Evolutionary conservation across 2,329 filamentous ascomycete genomes (phyloP).

Genomic region (Blastomyces percursus): DNA sequence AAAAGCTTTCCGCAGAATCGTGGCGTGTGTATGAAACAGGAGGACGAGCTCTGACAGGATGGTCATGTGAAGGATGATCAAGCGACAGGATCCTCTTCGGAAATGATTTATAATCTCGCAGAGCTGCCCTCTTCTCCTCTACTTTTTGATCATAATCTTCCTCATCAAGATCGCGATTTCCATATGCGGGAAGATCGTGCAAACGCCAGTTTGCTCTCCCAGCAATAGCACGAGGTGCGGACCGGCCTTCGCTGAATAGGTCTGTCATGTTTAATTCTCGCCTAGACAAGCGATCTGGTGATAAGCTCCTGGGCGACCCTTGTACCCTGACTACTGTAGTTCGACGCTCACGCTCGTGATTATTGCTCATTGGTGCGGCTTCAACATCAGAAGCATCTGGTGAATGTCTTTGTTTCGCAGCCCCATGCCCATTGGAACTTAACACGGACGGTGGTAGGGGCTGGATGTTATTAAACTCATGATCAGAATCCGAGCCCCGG

Average conservation of each 20-base stretch:
- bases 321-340: conserved; percentile 19
- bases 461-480: conserved; percentile 29
- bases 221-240: conserved; percentile 32
- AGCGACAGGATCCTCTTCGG: conserved; percentile 42
- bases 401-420: conserved; percentile 22
- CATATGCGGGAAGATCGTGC: conserved; percentile 19
- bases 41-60: conserved; percentile 21
- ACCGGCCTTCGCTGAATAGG: conserved; percentile 15
- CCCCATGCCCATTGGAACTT: conserved; percentile 25
- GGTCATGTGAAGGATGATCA: conserved; percentile 29
- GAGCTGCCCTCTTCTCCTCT: conserved; percentile 33
- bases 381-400: conserved; percentile 13
- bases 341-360: conserved; percentile 18
- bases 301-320: conserved; percentile 16
- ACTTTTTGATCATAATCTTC: conserved; percentile 29
- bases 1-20: conserved; percentile 51
- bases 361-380: conserved; percentile 3
- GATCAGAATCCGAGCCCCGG: conserved; percentile 23
- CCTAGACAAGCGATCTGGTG: conserved; percentile 16
- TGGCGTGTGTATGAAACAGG: conserved; percentile 37
- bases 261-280: conserved; percentile 16
- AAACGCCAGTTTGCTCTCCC: conserved; percentile 30
- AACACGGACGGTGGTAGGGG: conserved; percentile 36
- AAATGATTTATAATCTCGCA: conserved; percentile 39
- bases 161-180: conserved; percentile 23